Base-by-base conservation (phyloP, 2,329 filamentous ascomycete genomes). In the Fusarium nisikadoi region DNA sequence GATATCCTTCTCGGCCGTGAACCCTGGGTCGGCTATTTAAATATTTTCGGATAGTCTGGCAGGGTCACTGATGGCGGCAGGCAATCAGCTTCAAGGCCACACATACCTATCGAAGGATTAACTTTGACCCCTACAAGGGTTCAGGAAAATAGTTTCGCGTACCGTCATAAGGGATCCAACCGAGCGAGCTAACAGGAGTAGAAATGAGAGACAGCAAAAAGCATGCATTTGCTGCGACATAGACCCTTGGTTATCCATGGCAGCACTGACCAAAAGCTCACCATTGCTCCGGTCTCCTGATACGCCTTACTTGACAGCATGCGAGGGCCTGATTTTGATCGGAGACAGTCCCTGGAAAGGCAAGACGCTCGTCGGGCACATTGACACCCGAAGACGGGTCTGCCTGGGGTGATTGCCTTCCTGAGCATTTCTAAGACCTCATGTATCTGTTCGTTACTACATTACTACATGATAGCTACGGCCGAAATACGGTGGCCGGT, bases 1-100 rank as follows among this genome's bases (percentile, higher is more conserved):
- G 45, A 47, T 68, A 68, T 68, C 65, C 65, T 68, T 39, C 33
- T 45, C 50, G 17, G n/a, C 25, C 49, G 52, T 63, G 57, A 42
- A 68, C 68, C 73, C 70, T 70, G 56, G 58, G 45, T 73, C 70
- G 66, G 57, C 54, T 47, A 47, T 70, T 53, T 23, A 67, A 65
- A 70, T 60, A 42, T 70, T 70, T 70, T 69, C 38, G 29, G 66
- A 58, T 39, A 68, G 64, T 52, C 29, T 64, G 46, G 35, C 59
- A 69, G 65, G 65, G 59, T 50, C 49, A n/a, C 33, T 33, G 35
- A 65, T 45, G 23, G 58, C 41, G 62, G 35, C 42, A 68, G 38
- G 42, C 63, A 68, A 68, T 62, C 52, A 56, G 39, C 52, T 63
- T 64, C 35, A 42, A 62, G 31, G 27, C 42, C 62, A 63, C 33